These are phyloP conservation scores for Chrysanthemum makinoi DNA, from an alignment of 129 eudicot species.

Conservation along the genomic window DNA sequence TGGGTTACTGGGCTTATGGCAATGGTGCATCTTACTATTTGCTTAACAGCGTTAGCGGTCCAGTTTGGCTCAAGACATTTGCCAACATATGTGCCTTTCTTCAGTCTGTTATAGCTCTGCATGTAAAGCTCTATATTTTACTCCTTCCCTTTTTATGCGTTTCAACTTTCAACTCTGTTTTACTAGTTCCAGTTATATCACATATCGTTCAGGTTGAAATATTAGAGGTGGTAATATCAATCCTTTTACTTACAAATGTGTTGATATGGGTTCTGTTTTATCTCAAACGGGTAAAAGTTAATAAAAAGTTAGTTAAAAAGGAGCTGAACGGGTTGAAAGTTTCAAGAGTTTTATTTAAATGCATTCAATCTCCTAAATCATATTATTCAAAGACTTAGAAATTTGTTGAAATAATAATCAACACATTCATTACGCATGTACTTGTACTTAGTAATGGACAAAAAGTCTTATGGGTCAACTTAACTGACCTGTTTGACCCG, in stretches of 20 bases:
- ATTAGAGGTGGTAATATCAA: neutral
- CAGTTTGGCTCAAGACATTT: slow-evolving; percentile 62
- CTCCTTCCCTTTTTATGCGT: neutral
- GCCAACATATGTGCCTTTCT: slow-evolving; percentile 73
- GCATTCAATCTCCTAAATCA: neutral
- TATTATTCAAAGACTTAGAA: no score
- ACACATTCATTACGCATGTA: no score
- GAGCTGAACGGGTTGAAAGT: neutral
- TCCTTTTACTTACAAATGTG: neutral
- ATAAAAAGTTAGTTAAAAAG: neutral
- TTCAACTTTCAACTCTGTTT: no score
- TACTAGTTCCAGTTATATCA: no score
- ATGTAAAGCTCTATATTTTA: slow-evolving; percentile 42
- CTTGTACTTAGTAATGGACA: no score
- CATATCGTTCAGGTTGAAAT: neutral
- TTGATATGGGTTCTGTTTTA: neutral
- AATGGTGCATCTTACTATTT: slow-evolving; percentile 56
- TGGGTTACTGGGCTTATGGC: slow-evolving; percentile 98
- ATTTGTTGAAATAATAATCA: no score
- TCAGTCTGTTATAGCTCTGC: slow-evolving; percentile 77
- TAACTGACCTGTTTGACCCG: no score
- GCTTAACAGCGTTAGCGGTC: slow-evolving; percentile 69
- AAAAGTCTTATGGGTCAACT: no score
- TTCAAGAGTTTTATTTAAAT: neutral
- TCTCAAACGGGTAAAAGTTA: neutral